Percentiles rank a stretch among this genome's conserved stretches.
phyloP scores from a whole-genome alignment of 192 early-diverging fungal genomes.

The Haplosporangium gracile region DNA sequence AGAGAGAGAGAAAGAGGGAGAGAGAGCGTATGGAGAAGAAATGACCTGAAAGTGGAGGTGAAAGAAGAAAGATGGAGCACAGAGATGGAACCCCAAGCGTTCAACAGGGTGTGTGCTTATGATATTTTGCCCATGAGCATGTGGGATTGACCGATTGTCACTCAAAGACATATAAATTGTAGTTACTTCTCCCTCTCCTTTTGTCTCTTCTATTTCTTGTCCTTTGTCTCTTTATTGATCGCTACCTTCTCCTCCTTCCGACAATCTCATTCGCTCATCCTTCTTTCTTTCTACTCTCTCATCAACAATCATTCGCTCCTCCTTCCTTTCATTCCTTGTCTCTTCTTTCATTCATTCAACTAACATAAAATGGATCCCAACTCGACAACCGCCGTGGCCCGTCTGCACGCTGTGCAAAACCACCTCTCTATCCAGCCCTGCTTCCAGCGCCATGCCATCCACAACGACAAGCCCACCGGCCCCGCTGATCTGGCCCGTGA shows the following conservation, averaged over 20 bases:
- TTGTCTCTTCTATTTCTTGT: not conserved
- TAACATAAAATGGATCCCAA: slow-evolving; percentile 32
- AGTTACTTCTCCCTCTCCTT: not conserved
- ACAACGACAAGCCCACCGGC: slow-evolving; percentile 58
- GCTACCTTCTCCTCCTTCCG: not conserved
- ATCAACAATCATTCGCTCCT: not conserved
- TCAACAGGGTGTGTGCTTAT: too few relatives aligned
- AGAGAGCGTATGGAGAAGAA: not conserved
- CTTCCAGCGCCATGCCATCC: slow-evolving; percentile 52
- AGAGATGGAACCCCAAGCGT: not conserved
- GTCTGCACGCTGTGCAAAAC: slow-evolving; percentile 55
- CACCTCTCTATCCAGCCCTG: slow-evolving; percentile 57
- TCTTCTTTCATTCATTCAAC: not conserved
- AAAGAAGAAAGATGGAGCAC: not conserved
- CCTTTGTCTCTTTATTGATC: not conserved
- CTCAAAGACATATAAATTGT: not conserved
- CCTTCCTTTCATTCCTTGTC: not conserved
- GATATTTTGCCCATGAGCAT: not conserved
- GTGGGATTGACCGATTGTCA: not conserved
- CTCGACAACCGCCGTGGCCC: slow-evolving; percentile 40
- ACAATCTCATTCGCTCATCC: not conserved
- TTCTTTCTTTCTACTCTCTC: not conserved
- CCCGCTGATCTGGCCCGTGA: slow-evolving; percentile 66
- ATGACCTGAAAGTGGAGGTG: not conserved
- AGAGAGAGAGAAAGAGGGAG: too few relatives aligned